Evolutionary conservation across 805 yeast genomes (phyloP).

Genomic region (Isabelozyma pseudorhagii): DNA sequence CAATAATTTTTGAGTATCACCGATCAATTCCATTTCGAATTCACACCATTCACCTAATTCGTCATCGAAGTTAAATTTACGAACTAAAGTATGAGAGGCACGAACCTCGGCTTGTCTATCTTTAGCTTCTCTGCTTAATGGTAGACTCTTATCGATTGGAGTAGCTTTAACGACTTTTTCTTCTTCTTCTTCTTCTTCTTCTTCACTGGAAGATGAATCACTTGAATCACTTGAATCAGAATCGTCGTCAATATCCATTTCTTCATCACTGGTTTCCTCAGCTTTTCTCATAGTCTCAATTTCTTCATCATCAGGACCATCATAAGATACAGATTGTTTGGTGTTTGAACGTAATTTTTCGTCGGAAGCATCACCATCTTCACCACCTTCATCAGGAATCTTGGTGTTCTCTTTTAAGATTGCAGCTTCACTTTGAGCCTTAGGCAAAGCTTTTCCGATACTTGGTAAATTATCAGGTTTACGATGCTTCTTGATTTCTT

Average conservation of each 20-base stretch:
- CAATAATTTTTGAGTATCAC: constrained; percentile 85
- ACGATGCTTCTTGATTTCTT: constrained; percentile 81
- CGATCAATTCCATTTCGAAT: constrained; percentile 77
- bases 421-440: constrained; percentile 42
- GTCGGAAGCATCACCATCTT: constrained; percentile 60
- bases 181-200: constrained; percentile 31
- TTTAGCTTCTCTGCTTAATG: constrained; percentile 59
- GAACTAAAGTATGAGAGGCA: constrained; percentile 66
- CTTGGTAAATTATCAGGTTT: constrained; percentile 55
- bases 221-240: constrained; percentile 30
- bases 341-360: constrained; percentile 58
- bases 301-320: constrained; percentile 94
- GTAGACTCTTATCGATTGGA: constrained; percentile 6
- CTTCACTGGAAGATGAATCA: constrained; percentile 16
- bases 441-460: constrained; percentile 70
- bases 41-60: constrained; percentile 88
- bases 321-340: constrained; percentile 88
- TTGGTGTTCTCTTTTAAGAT: constrained; percentile 16
- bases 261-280: constrained; percentile 74
- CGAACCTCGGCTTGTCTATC: constrained; percentile 85
- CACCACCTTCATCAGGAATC: constrained; percentile 45
- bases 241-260: constrained; percentile 39
- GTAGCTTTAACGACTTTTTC: constrained; percentile 7
- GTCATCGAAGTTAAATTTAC: constrained; percentile 88
- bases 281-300: constrained; percentile 84